Conservation (phyloP, 306 rosid genomes). For the Corylus heterophylla region DNA sequence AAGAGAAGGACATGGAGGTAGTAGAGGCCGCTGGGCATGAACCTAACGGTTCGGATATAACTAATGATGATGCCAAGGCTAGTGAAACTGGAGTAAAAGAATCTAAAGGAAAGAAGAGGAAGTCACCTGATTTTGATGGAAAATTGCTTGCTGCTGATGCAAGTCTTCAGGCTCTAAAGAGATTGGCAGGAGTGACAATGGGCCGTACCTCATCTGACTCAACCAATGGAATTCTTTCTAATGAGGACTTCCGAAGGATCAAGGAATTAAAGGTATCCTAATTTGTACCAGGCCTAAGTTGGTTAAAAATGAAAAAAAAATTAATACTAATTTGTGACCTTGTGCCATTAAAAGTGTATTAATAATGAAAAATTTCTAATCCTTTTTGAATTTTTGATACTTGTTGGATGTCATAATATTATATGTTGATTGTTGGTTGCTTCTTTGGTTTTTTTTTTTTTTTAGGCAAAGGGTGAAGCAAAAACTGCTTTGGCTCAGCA, state of each 20-base stretch:
- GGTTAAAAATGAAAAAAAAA: neutral
- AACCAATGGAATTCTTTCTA: constrained; percentile 79
- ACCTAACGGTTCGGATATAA: constrained; percentile 17
- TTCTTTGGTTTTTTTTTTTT: constrained; percentile 13
- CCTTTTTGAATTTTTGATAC: neutral
- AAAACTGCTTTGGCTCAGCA: constrained; percentile 60
- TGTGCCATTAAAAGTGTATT: neutral
- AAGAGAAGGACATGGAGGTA: constrained; percentile 30
- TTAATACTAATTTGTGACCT: neutral
- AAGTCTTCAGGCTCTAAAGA: constrained; percentile 85
- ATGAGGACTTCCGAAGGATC: constrained; percentile 79
- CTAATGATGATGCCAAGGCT: constrained; percentile 26
- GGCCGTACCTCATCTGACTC: constrained; percentile 31
- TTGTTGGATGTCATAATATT: constrained; percentile 2
- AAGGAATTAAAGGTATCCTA: constrained; percentile 60
- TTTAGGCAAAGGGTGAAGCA: constrained; percentile 67
- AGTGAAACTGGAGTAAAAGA: constrained; percentile 37
- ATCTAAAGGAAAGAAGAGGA: constrained; percentile 56
- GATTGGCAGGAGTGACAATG: constrained; percentile 46
- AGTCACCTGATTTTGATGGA: constrained; percentile 52
- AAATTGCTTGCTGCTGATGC: constrained; percentile 65
- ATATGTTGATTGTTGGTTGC: constrained; percentile 17
- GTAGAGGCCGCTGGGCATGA: constrained; percentile 6
- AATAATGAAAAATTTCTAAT: neutral
- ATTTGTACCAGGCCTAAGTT: neutral